Base-by-base conservation (phyloP, 202 grass and related monocot genomes). In the Carex sylvatica region DNA sequence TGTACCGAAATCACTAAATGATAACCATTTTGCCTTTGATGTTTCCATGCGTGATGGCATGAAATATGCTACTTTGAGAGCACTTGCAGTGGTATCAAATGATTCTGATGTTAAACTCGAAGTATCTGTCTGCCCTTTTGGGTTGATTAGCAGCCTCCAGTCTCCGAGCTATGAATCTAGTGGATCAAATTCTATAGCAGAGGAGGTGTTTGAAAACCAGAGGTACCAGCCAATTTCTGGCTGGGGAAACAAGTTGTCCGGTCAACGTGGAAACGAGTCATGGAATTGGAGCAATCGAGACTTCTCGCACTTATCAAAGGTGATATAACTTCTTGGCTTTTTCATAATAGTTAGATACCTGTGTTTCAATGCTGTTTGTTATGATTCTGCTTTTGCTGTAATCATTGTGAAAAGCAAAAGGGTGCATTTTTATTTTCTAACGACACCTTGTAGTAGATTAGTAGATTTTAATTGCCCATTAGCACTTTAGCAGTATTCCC, bases 201-300 rank as follows among this genome's bases (percentile, higher is more conserved):
- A 93, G 87, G 95, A 98, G 90, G 80, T 98, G 13, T 98, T 95
- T 91, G 92, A 98, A 86, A 98, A 98, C 82, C 92, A 98, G 62
- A 86, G 87, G 58, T 98, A 95, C 79, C 89, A 88, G 64, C 92
- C 91, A 87, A 88, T 88, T 90, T 90, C 89, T 61, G 95, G 91
- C 20, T 98, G 95, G 95, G 84, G 92, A 81, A 87, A 80, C 77
- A 92, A 88, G 62, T 81, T 80, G 26, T 78, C 79, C 0, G 70
- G 46, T 83, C 81, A 42, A 67, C 78, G 83, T 89, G 87, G 77
- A 83, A 87, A 84, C 55, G 89, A 98, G 65, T 86, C 92, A 55
- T 87, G 70, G 56, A 89, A 84, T 79, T 98, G 95, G 95, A 98
- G 95, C 64, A 93, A 87, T 8, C 91, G 83, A 79, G 92, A 95